Base-by-base conservation (phyloP, 345 rosid species). In the Balakata baccata region DNA sequence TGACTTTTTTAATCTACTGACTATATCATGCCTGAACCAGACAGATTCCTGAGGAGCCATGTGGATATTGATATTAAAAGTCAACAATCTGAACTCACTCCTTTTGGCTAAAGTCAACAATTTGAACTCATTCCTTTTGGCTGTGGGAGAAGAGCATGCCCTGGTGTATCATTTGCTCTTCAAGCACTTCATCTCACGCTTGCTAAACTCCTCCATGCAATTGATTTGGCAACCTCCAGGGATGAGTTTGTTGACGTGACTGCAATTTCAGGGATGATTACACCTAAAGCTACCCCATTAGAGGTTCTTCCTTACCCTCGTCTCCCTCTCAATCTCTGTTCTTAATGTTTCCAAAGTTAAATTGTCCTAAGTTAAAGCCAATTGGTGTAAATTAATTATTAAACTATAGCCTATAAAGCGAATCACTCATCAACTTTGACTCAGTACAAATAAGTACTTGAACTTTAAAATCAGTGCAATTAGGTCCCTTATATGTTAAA, bases 111-210 rank as follows among this genome's bases (percentile, higher is more conserved):
- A 25, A 69, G 76, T 2, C 62, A 66, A 3, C 59, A 77, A 12
- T 77, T 57, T n/a, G 80, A 58, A 45, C 68, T 77, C 13, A 29
- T 77, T 14, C 79, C 79, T 11, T 77, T 77, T 46, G 79, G 79
- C 5, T 57, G 66, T 5, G 79, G 75, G 0, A 53, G 79, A 43
- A 60, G 79, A 39, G 65, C 66, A 0, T 77, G 79, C 20, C 66
- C 75, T 12, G 75, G 79, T 6, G 10, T 41, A 12, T 56, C 75
- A 6, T 70, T 77, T 56, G 70, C 75, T 0, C 25, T 70, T 1
- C 65, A 63, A 8, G 57, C 54, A 7, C 64, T 77, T 16, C 65
- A 70, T 10, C 49, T 70, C 16, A 70, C 79, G 3, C 58, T 77
- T 18, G 71, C 59, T 13, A 53, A 52, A 3, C 4, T 77, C 11